Evolutionary conservation across 2,329 filamentous ascomycete species (phyloP).

Genomic region (Lasiodiplodia sp.): DNA sequence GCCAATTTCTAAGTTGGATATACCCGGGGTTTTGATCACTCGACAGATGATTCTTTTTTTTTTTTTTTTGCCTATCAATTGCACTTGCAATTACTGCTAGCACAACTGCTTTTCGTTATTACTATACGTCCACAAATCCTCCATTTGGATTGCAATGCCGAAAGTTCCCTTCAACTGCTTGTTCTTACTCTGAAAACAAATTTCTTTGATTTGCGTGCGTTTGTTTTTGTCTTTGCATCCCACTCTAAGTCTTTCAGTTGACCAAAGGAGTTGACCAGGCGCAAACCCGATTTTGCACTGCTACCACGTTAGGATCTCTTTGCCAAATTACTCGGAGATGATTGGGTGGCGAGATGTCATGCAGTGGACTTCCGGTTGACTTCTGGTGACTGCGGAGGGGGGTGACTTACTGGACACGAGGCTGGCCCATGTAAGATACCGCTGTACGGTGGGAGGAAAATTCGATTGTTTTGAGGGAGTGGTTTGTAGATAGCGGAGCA

Average conservation of each 20-base stretch:
- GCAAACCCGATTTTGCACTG: background rate
- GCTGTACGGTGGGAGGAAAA: background rate
- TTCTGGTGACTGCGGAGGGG: background rate
- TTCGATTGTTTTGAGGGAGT: background rate
- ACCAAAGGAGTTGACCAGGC: background rate
- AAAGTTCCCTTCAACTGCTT: background rate
- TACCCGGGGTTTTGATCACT: background rate
- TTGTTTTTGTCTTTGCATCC: background rate
- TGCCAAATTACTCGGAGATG: background rate
- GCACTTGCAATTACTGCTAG: background rate
- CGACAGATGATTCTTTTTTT: background rate
- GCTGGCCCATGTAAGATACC: background rate
- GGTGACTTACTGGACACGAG: background rate
- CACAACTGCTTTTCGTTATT: background rate
- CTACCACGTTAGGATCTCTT: background rate
- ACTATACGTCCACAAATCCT: background rate
- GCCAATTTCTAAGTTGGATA: constrained; percentile 18
- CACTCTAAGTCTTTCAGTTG: background rate
- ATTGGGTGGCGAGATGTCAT: background rate
- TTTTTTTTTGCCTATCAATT: background rate
- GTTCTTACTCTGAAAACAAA: background rate
- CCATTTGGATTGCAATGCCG: background rate
- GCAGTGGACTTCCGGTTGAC: background rate
- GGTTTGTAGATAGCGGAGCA: background rate
- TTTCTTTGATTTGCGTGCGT: background rate